These are phyloP conservation scores for Thinopyrum elongatum DNA, from an alignment of 176 grass and related monocot genomes.

Conservation along the genomic window DNA sequence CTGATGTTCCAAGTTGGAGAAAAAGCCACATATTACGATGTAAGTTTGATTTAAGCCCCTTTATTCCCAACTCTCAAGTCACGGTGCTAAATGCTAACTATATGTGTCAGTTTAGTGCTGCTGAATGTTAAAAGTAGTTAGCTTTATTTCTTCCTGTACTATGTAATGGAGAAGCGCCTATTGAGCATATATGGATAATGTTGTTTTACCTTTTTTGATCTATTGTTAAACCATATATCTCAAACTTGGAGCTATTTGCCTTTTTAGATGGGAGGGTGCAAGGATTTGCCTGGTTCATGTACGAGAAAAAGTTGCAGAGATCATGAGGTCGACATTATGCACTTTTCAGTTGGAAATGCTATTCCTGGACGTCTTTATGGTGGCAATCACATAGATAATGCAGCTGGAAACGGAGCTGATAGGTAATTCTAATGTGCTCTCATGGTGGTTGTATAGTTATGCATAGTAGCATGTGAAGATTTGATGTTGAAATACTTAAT, in stretches of 20 bases:
- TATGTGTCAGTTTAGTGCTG: conserved; percentile 14
- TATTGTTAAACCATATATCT: background rate
- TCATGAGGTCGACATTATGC: conserved; percentile 96
- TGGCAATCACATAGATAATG: conserved; percentile 84
- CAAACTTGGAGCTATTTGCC: background rate
- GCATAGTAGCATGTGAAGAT: background rate
- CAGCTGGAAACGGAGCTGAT: conserved; percentile 79
- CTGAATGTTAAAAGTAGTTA: background rate
- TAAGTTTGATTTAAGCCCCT: conserved; percentile 41
- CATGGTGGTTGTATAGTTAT: background rate
- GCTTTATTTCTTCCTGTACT: conserved; percentile 2
- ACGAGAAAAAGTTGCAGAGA: conserved; percentile 80
- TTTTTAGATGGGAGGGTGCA: conserved; percentile 96
- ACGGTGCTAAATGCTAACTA: background rate
- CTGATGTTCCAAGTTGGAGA: conserved; percentile 99
- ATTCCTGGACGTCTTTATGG: conserved; percentile 97
- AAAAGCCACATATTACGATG: conserved; percentile 79
- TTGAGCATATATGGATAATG: background rate
- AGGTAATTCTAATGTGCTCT: conserved; percentile 53
- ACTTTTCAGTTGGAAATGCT: conserved; percentile 93
- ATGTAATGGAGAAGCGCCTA: background rate
- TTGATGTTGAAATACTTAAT: conserved; percentile 1
- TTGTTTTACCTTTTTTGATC: background rate
- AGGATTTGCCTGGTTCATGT: conserved; percentile 57
- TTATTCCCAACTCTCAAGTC: conserved; percentile 18